These are phyloP conservation scores for Stachybotrys chartarum DNA, from an alignment of 2,329 filamentous ascomycete species.

Conservation along the genomic window DNA sequence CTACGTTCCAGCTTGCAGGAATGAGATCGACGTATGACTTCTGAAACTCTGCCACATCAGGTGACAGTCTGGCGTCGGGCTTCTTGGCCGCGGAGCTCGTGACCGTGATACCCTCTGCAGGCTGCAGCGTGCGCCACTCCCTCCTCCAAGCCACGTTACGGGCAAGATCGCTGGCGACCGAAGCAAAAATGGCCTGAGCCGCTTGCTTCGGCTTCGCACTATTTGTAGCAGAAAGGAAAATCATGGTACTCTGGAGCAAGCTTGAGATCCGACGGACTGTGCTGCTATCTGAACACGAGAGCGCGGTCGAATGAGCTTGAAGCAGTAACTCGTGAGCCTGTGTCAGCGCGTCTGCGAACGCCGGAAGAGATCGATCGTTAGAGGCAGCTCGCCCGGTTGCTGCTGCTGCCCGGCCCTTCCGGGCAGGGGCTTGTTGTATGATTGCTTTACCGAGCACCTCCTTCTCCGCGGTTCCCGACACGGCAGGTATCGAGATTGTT, in stretches of 20 bases:
- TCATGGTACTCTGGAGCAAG: constrained; percentile 56
- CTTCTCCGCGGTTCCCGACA: constrained; percentile 39
- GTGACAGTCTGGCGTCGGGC: constrained; percentile 28
- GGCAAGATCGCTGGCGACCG: constrained; percentile 60
- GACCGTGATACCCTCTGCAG: neutral
- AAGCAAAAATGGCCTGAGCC: constrained; percentile 49
- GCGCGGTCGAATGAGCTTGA: constrained; percentile 53
- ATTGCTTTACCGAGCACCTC: constrained; percentile 26
- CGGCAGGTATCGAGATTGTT: constrained; percentile 76
- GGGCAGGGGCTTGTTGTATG: constrained; percentile 27
- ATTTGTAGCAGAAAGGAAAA: constrained; percentile 57
- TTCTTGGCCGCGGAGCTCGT: constrained; percentile 8
- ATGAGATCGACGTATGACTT: constrained; percentile 79
- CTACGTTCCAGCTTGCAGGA: constrained; percentile 72
- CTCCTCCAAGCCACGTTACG: constrained; percentile 61
- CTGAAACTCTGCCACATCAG: constrained; percentile 61
- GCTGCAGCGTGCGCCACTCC: constrained; percentile 52
- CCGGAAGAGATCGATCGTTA: constrained; percentile 21
- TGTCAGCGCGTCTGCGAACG: constrained; percentile 52
- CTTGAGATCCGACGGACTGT: constrained; percentile 57
- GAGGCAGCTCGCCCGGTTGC: constrained; percentile 15
- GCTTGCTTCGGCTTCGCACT: constrained; percentile 36
- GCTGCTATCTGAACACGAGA: constrained; percentile 47
- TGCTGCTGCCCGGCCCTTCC: constrained; percentile 16
- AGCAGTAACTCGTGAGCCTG: constrained; percentile 60